A percentile compares a stretch with the other conserved stretches of the same genome.
Evolutionary conservation across 176 grass and related monocot species (phyloP).

Genomic region (Bolboschoenus planiculmis): DNA sequence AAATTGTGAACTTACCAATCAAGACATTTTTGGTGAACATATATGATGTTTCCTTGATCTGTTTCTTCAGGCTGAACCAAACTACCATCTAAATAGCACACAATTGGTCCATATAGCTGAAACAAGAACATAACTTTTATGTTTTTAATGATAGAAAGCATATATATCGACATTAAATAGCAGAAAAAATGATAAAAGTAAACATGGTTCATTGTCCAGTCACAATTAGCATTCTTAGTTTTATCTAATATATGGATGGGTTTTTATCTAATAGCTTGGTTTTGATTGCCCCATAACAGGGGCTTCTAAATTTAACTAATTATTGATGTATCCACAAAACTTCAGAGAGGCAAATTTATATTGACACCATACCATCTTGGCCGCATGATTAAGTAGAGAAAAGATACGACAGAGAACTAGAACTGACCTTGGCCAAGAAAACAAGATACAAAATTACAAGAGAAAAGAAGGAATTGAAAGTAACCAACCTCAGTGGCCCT

Average conservation of each 20-base stretch:
- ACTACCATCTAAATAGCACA: constrained; percentile 29
- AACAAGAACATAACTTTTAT: not conserved
- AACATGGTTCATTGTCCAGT: not conserved
- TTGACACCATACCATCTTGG: not conserved
- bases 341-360: not conserved
- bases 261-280: not conserved
- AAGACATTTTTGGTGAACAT: constrained; percentile 55
- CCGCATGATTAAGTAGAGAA: not conserved
- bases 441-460: not conserved
- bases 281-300: not conserved
- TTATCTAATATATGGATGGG: not conserved
- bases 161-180: not conserved
- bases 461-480: not conserved
- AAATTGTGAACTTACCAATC: constrained; percentile 39
- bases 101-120: constrained; percentile 59
- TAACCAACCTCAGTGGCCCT: constrained; percentile 25
- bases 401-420: not conserved
- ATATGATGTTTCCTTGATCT: constrained; percentile 24
- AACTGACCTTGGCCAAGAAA: not conserved
- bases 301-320: not conserved
- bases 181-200: not conserved
- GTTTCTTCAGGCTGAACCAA: constrained; percentile 15
- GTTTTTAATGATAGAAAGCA: not conserved
- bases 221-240: not conserved
- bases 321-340: not conserved